A percentile compares a stretch with the other conserved stretches of the same genome.
These are phyloP conservation scores for Xylaria sp. DNA, from an alignment of 2,329 filamentous ascomycete genomes.

Conservation along the genomic window DNA sequence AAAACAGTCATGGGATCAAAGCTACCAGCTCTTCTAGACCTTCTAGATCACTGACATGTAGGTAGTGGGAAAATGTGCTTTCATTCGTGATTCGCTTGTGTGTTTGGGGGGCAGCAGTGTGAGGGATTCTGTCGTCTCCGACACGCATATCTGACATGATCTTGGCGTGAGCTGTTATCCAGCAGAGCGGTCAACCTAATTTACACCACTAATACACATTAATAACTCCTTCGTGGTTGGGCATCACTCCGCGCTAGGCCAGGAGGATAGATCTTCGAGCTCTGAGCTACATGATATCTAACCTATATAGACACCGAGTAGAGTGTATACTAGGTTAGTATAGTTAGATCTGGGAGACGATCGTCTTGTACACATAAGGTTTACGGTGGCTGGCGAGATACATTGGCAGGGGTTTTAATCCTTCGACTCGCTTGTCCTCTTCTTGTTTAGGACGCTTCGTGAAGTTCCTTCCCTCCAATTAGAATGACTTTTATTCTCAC, in stretches of 20 bases:
- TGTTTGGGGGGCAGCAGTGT: neutral
- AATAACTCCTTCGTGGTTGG: neutral
- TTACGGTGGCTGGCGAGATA: conserved; percentile 5
- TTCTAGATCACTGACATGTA: conserved; percentile 6
- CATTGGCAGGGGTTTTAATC: conserved; percentile 10
- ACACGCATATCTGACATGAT: conserved; percentile 25
- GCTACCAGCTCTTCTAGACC: conserved; percentile 11
- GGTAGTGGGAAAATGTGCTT: neutral
- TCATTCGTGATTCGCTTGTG: conserved; percentile 16
- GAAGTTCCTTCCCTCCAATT: conserved; percentile 11
- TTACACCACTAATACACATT: neutral
- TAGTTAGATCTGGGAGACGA: conserved; percentile 33
- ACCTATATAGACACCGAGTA: neutral
- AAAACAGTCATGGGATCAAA: conserved; percentile 7
- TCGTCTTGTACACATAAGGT: conserved; percentile 22
- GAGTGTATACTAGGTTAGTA: neutral
- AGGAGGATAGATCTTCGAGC: neutral
- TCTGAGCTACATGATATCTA: neutral
- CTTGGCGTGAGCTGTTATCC: conserved; percentile 10
- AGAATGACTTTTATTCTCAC: neutral
- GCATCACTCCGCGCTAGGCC: conserved; percentile 14
- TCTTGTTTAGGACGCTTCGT: neutral
- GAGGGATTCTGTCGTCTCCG: conserved; percentile 19
- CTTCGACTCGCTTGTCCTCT: conserved; percentile 12
- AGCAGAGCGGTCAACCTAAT: conserved; percentile 11